These are phyloP conservation scores for Litsea cubeba DNA, from an alignment of 164 flowering plant genomes.

Conservation along the genomic window DNA sequence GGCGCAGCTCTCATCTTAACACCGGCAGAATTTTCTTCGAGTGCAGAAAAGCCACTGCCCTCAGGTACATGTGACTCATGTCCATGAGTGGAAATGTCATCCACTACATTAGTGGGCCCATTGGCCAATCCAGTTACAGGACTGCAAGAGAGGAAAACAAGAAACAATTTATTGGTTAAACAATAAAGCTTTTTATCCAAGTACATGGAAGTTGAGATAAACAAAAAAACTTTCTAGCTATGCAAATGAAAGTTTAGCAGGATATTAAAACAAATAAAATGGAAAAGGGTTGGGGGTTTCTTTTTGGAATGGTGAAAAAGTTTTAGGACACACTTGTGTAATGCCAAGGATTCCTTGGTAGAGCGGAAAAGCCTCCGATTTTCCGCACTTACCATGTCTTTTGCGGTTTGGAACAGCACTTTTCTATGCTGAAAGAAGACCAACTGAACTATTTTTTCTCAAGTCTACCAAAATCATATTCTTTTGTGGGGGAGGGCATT, in stretches of 20 bases:
- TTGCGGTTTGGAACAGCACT: not conserved
- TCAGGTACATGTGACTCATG: constrained; percentile 17
- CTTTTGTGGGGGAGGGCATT: too few relatives aligned
- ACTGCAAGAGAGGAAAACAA: constrained; percentile 35
- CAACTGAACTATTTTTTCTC: not conserved
- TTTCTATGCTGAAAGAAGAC: not conserved
- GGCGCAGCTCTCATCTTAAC: constrained; percentile 14
- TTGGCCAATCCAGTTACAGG: constrained; percentile 31
- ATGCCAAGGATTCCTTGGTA: too few relatives aligned
- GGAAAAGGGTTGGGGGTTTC: not conserved
- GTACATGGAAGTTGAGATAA: not conserved
- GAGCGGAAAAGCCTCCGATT: too few relatives aligned
- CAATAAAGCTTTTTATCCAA: not conserved
- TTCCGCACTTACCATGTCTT: too few relatives aligned
- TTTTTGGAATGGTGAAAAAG: too few relatives aligned
- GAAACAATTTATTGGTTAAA: not conserved
- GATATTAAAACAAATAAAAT: too few relatives aligned
- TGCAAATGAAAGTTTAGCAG: not conserved
- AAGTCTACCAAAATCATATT: not conserved
- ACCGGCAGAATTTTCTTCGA: constrained; percentile 18
- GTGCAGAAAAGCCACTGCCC: constrained; percentile 18
- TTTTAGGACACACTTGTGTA: too few relatives aligned
- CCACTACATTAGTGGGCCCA: constrained; percentile 30
- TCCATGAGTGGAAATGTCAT: constrained; percentile 23
- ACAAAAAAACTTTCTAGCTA: not conserved